Conservation (phyloP, 108 stramenopile species). For the Skeletonema grethae region DNA sequence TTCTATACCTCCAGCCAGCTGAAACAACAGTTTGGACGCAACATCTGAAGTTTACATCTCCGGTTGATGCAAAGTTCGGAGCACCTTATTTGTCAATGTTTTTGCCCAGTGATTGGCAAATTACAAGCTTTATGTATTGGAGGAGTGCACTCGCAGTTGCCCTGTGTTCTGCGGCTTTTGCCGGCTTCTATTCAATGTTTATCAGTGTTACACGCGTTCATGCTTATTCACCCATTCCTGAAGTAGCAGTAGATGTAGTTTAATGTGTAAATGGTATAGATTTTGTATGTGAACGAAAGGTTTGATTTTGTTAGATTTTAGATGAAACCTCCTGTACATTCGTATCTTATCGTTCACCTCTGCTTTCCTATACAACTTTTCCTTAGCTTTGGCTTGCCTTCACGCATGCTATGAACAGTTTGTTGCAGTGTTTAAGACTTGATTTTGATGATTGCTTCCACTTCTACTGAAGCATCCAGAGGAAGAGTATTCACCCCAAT, state of each 20-base stretch:
- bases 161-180: slow-evolving; percentile 3
- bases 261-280: background rate
- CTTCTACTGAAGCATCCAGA: slow-evolving; percentile 80
- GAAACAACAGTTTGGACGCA: slow-evolving; percentile 81
- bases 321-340: background rate
- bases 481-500: slow-evolving; percentile 85
- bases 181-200: background rate
- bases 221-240: background rate
- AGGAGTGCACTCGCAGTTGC: background rate
- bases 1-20: slow-evolving; percentile 64
- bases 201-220: background rate
- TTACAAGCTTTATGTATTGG: background rate
- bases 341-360: background rate
- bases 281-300: background rate
- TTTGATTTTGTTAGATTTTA: background rate
- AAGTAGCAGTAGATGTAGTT: slow-evolving; percentile 5
- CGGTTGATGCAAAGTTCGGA: slow-evolving; percentile 5
- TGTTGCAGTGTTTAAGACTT: slow-evolving; percentile 14
- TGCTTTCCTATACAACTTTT: background rate
- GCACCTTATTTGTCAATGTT: slow-evolving; percentile 23
- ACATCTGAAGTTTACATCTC: slow-evolving; percentile 38
- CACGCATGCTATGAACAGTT: background rate
- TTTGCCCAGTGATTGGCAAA: slow-evolving; percentile 14
- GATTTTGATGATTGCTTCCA: slow-evolving; percentile 81
- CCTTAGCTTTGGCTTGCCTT: background rate